These are phyloP conservation scores for Talaromyces sp. DNA, from an alignment of 2,329 filamentous ascomycete genomes.

Conservation along the genomic window DNA sequence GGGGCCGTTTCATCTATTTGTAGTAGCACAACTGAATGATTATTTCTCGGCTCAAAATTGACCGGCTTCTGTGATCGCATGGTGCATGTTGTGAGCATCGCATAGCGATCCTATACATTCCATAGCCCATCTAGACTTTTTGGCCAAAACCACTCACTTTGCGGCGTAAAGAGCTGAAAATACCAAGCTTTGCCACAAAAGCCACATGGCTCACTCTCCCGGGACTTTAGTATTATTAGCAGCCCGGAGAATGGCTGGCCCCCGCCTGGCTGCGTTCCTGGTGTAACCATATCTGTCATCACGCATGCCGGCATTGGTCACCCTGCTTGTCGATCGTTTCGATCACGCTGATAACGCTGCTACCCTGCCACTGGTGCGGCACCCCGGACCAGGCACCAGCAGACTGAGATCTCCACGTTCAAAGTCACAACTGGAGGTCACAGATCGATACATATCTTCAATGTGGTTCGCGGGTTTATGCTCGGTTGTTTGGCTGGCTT, in stretches of 20 bases:
- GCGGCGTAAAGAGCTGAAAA: background rate
- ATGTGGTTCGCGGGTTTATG: background rate
- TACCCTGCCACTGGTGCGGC: background rate
- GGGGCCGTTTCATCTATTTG: background rate
- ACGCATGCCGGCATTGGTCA: background rate
- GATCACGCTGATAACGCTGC: background rate
- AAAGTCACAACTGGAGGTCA: background rate
- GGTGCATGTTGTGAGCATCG: background rate
- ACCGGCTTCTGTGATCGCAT: background rate
- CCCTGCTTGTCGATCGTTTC: background rate
- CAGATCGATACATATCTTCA: background rate
- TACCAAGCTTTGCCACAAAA: background rate
- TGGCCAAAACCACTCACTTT: background rate
- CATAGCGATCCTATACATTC: background rate
- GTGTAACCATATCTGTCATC: slow-evolving; percentile 1
- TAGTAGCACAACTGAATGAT: background rate
- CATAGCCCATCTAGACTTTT: background rate
- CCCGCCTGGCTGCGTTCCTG: background rate
- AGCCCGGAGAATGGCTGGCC: background rate
- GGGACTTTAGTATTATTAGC: background rate
- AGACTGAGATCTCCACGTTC: background rate
- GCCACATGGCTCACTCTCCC: background rate
- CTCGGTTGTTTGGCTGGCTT: background rate
- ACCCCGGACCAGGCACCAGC: background rate
- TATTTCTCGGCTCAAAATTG: background rate